A percentile compares a stretch with the other conserved stretches of the same genome.
These are phyloP conservation scores for Podospora appendiculata DNA, from an alignment of 495 filamentous ascomycete species.

Conservation along the genomic window DNA sequence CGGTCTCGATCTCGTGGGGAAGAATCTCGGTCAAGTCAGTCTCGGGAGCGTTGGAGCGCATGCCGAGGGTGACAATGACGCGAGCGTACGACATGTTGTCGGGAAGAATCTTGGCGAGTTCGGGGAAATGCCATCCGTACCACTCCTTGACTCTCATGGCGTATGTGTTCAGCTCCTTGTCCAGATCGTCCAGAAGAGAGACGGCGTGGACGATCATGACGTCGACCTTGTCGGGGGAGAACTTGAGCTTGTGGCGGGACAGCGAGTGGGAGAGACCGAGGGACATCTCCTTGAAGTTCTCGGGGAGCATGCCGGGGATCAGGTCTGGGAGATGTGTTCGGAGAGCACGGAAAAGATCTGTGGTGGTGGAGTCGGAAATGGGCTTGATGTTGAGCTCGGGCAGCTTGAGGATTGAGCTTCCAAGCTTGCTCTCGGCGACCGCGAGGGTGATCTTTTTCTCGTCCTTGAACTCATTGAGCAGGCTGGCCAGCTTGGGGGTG, in stretches of 20 bases:
- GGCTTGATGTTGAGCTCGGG: constrained; percentile 77
- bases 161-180: constrained; percentile 98
- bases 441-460: constrained; percentile 96
- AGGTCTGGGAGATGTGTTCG: constrained; percentile 82
- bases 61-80: constrained; percentile 80
- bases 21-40: constrained; percentile 86
- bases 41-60: constrained; percentile 65
- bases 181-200: constrained; percentile 84
- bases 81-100: constrained; percentile 94
- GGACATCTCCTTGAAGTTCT: constrained; percentile 85
- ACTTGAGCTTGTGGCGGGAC: constrained; percentile 97
- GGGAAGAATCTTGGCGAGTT: constrained; percentile 92
- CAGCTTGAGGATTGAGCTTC: constrained; percentile 85
- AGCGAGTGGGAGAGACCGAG: constrained; percentile 95
- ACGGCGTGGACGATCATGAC: constrained; percentile 99
- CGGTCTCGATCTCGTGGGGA: constrained; percentile 89
- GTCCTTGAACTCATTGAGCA: constrained; percentile 88
- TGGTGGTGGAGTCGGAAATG: constrained; percentile 78
- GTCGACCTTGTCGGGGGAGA: constrained; percentile 98
- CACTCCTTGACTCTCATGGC: constrained; percentile 99
- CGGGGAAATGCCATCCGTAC: constrained; percentile 99
- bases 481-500: constrained; percentile 73
- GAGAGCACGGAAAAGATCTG: constrained; percentile 88
- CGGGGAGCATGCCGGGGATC: constrained; percentile 78
- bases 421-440: constrained; percentile 91